A percentile compares a stretch with the other conserved stretches of the same genome.
Evolutionary conservation across 2,329 filamentous ascomycete species (phyloP).

Genomic region (Didymella glomerata): DNA sequence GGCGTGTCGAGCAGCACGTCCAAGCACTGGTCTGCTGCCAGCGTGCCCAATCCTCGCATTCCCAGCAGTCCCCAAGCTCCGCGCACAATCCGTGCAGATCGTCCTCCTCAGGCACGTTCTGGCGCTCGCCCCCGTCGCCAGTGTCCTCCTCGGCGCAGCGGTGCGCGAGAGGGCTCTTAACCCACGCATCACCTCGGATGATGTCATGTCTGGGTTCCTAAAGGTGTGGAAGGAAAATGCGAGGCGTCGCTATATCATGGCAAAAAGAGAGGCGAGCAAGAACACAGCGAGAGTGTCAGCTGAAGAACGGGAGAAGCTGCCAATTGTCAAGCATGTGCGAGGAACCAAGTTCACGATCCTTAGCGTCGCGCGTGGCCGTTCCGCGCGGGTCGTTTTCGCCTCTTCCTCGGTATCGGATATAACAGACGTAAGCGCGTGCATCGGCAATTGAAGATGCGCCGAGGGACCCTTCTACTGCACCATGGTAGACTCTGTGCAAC

Average conservation of each 20-base stretch:
- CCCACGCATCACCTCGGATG: conserved; percentile 43
- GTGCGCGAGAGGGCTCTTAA: conserved; percentile 40
- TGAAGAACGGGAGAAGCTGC: background rate
- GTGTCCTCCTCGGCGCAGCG: conserved; percentile 27
- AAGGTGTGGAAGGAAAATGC: background rate
- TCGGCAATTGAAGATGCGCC: conserved; percentile 19
- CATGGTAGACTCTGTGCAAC: too few relatives aligned
- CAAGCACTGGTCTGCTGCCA: conserved; percentile 13
- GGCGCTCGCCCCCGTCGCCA: conserved; percentile 8
- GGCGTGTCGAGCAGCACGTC: conserved; percentile 20
- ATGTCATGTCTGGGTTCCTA: conserved; percentile 42
- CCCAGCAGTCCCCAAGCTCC: conserved; percentile 22
- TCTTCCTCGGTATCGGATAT: conserved; percentile 28
- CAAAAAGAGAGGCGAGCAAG: background rate
- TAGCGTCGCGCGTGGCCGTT: conserved; percentile 23
- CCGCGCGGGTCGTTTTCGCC: conserved; percentile 34
- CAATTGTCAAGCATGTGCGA: conserved; percentile 21
- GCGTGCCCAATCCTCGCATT: conserved; percentile 14
- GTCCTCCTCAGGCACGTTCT: conserved; percentile 22
- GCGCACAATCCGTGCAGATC: conserved; percentile 43
- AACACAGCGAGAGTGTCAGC: background rate
- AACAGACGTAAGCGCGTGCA: conserved; percentile 5
- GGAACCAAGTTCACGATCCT: conserved; percentile 8
- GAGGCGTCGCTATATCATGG: conserved; percentile 23
- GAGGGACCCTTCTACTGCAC: too few relatives aligned